Evolutionary conservation across 106 monocot genomes (phyloP).

Genomic region (Ottelia alismoides): DNA sequence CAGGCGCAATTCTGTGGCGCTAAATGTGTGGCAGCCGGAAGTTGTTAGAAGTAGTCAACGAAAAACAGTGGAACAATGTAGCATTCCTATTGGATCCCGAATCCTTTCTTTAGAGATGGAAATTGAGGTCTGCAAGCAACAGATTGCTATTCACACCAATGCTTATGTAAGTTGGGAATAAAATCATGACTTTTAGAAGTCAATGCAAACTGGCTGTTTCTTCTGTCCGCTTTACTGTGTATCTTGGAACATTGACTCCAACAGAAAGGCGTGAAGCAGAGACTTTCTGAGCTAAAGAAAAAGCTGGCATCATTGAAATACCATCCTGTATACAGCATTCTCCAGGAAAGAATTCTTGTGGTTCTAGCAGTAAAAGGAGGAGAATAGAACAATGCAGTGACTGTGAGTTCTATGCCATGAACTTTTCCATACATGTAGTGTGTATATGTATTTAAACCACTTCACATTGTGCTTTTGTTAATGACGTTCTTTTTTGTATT

Average conservation of each 20-base stretch:
- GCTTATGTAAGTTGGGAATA: slow-evolving; percentile 41
- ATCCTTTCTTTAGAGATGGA: slow-evolving; percentile 66
- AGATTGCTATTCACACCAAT: slow-evolving; percentile 45
- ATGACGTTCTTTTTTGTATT: too few relatives aligned
- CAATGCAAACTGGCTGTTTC: background rate
- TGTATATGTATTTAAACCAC: too few relatives aligned
- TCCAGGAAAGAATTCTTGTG: background rate
- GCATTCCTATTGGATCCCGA: slow-evolving; percentile 56
- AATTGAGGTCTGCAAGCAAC: slow-evolving; percentile 68
- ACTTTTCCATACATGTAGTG: too few relatives aligned
- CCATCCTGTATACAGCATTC: slow-evolving; percentile 41
- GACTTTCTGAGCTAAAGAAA: slow-evolving; percentile 40
- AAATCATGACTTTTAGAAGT: background rate
- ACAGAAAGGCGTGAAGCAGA: slow-evolving; percentile 55
- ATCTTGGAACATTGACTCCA: background rate
- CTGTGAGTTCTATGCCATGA: slow-evolving; percentile 5
- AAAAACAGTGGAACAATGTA: slow-evolving; percentile 82
- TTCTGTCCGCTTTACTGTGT: background rate
- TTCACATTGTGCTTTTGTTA: too few relatives aligned
- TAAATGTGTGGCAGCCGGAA: slow-evolving; percentile 96
- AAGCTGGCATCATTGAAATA: slow-evolving; percentile 53
- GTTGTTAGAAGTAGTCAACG: slow-evolving; percentile 62
- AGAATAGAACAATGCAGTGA: background rate
- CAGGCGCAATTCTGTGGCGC: slow-evolving; percentile 72
- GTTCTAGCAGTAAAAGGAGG: slow-evolving; percentile 23